phyloP scores from a whole-genome alignment of 768 basidiomycete species.

The Xerocomus spinulosus region DNA sequence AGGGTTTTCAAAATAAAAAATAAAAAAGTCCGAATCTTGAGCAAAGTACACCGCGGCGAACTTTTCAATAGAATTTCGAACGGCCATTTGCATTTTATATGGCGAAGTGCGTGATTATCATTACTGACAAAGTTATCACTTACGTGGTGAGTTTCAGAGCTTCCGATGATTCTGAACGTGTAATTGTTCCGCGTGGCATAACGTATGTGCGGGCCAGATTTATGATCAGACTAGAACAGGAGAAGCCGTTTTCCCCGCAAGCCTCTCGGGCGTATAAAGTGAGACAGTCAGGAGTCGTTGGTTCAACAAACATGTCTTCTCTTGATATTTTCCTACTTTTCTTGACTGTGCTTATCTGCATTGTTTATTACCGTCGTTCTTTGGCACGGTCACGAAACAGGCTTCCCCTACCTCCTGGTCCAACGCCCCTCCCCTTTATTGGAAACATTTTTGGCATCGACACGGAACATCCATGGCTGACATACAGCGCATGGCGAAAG shows the following conservation, averaged over 20 bases:
- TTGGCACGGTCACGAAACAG: constrained; percentile 4
- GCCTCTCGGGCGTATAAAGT: constrained; percentile 16
- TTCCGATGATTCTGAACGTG: constrained; percentile 9
- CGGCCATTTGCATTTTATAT: constrained; percentile 4
- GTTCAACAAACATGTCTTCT: constrained; percentile 12
- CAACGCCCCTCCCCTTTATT: constrained; percentile 19
- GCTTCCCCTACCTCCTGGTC: constrained; percentile 22
- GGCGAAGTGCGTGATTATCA: constrained; percentile 20
- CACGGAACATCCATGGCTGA: constrained; percentile 22
- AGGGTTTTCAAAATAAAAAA: constrained; percentile 21
- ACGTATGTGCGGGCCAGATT: background rate
- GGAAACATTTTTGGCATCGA: constrained; percentile 25
- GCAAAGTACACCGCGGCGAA: constrained; percentile 29
- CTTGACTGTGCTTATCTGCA: constrained; percentile 10
- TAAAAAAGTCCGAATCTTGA: constrained; percentile 7
- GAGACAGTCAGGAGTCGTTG: background rate
- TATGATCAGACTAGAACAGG: constrained; percentile 11
- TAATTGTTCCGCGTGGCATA: constrained; percentile 10
- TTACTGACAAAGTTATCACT: constrained; percentile 17
- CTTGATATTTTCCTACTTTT: constrained; percentile 7
- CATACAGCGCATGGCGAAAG: constrained; percentile 26
- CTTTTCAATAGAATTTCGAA: constrained; percentile 7
- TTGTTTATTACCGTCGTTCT: constrained; percentile 4
- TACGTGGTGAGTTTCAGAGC: constrained; percentile 21
- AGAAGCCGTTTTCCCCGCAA: constrained; percentile 4